These are phyloP conservation scores for Diaporthe sp. DNA, from an alignment of 2,329 filamentous ascomycete genomes.

Conservation along the genomic window DNA sequence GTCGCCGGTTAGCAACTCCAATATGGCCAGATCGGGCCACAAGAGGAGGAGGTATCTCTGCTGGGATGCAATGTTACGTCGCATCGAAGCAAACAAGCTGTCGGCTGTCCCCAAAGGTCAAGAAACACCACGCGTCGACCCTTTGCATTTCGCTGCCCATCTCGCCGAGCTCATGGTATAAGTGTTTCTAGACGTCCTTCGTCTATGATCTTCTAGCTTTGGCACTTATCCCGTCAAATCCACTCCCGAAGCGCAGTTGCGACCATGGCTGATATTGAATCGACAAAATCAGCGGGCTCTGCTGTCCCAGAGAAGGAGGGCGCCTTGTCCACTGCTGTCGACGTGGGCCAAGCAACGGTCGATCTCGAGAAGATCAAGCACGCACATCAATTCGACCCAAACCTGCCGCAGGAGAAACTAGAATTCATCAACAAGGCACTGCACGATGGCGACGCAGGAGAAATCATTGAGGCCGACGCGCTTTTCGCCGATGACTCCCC, in stretches of 20 bases:
- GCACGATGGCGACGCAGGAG: constrained; percentile 47
- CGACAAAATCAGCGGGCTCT: neutral
- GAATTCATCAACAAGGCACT: constrained; percentile 49
- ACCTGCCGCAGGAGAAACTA: constrained; percentile 50
- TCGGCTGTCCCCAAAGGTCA: neutral
- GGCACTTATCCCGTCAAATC: neutral
- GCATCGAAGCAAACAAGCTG: constrained; percentile 5
- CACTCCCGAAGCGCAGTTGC: neutral
- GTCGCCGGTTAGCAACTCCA: constrained; percentile 11
- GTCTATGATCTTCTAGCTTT: neutral
- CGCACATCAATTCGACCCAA: constrained; percentile 51
- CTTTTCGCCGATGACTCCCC: constrained; percentile 53
- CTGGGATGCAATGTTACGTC: constrained; percentile 28
- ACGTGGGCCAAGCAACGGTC: constrained; percentile 33
- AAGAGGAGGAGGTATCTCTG: neutral
- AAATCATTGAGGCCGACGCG: constrained; percentile 48
- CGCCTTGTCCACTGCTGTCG: constrained; percentile 1
- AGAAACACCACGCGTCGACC: neutral
- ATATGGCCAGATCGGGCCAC: neutral
- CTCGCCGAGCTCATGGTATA: neutral
- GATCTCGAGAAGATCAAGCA: constrained; percentile 48
- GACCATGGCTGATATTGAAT: constrained; percentile 16
- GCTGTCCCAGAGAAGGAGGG: constrained; percentile 25
- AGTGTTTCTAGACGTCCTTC: neutral
- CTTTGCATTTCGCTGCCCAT: neutral